Evolutionary conservation across 768 basidiomycete species (phyloP).

Genomic region (Tylopilus rubrobrunneus): DNA sequence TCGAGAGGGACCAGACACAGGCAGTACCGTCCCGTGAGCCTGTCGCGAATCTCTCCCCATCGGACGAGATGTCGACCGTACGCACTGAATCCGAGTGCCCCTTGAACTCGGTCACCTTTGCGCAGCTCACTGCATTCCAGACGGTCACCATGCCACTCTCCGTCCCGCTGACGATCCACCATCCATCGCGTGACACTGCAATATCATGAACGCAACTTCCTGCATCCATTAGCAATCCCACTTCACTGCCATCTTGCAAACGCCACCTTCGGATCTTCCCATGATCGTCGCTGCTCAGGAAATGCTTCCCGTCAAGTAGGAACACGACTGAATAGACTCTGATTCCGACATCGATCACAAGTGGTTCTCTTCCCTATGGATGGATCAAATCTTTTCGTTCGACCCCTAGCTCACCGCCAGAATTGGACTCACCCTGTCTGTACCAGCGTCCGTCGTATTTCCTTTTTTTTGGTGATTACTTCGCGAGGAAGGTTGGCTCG

Average conservation of each 20-base stretch:
- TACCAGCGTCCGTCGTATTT: too few relatives aligned
- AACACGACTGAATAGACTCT: not conserved
- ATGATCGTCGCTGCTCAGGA: not conserved
- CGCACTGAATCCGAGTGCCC: not conserved
- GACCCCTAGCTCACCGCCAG: too few relatives aligned
- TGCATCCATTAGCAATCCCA: not conserved
- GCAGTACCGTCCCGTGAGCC: not conserved
- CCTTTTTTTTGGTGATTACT: too few relatives aligned
- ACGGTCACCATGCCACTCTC: not conserved
- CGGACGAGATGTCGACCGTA: not conserved
- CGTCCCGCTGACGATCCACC: not conserved
- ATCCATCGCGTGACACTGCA: not conserved
- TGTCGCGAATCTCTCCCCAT: not conserved
- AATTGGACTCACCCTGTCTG: too few relatives aligned
- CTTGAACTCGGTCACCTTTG: not conserved
- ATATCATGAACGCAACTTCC: not conserved
- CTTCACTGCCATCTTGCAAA: not conserved
- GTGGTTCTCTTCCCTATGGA: too few relatives aligned
- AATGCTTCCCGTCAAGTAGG: not conserved
- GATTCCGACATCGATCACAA: not conserved
- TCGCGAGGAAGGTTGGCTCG: too few relatives aligned
- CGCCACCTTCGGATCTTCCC: conserved; percentile 1
- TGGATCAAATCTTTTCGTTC: too few relatives aligned
- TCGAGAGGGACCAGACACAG: not conserved
- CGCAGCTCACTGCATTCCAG: not conserved